Percentiles rank a stretch among this genome's conserved stretches.
phyloP scores from a whole-genome alignment of 2,329 filamentous ascomycete species.

The Lizonia empirigonia region DNA sequence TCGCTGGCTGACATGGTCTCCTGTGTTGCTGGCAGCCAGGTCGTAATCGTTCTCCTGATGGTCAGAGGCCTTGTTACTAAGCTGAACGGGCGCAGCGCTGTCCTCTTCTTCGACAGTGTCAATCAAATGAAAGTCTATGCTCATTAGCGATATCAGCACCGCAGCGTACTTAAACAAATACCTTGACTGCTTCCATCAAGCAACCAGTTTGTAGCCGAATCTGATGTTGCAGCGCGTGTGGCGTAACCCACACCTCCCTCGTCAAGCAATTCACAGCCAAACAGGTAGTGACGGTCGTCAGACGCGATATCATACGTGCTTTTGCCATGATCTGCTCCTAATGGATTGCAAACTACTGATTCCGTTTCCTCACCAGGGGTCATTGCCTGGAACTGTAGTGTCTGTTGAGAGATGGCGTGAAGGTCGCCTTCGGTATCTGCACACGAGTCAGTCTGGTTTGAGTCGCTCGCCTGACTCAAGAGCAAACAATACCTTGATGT shows the following conservation, averaged over 20 bases:
- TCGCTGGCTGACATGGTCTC: constrained; percentile 8
- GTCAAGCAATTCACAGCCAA: constrained; percentile 13
- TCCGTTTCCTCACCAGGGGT: neutral
- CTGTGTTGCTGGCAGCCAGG: constrained; percentile 11
- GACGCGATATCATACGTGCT: neutral
- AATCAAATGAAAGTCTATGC: constrained; percentile 17
- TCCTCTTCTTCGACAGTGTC: constrained; percentile 12
- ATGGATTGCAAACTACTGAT: neutral
- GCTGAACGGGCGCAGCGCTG: constrained; percentile 13
- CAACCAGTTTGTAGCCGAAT: constrained; percentile 15
- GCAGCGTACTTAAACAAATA: constrained; percentile 17
- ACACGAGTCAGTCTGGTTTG: neutral
- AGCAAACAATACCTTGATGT: neutral
- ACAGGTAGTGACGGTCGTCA: constrained; percentile 11
- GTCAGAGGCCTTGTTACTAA: constrained; percentile 13
- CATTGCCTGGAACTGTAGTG: neutral
- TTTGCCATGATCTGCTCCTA: neutral
- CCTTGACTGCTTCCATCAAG: constrained; percentile 17
- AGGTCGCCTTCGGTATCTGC: neutral
- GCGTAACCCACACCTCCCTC: constrained; percentile 10
- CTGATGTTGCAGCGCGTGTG: constrained; percentile 10
- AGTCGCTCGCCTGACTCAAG: neutral
- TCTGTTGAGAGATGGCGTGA: neutral
- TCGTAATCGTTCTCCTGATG: constrained; percentile 11
- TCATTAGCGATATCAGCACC: constrained; percentile 12